Percentiles rank a stretch among this genome's conserved stretches.
Evolutionary conservation across 257 asterid species (phyloP).

Genomic region (Nicotiana otophora): DNA sequence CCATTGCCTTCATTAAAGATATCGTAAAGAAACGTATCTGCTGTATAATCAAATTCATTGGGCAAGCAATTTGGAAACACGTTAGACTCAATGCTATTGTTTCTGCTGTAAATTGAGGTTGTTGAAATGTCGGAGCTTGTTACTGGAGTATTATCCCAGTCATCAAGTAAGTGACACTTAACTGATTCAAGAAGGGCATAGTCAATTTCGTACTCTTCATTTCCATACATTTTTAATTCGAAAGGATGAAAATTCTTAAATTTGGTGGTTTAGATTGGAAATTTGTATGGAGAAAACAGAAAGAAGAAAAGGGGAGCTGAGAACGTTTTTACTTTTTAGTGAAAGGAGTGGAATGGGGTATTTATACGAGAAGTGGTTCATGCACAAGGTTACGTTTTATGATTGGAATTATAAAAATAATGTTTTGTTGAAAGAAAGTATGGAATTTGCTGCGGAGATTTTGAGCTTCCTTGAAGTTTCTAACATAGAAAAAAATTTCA

Average conservation of each 20-base stretch:
- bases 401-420: not conserved
- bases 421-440: not conserved
- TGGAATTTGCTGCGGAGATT: not conserved
- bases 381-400: not conserved
- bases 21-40: not conserved
- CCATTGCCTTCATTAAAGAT: not conserved
- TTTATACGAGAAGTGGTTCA: slow-evolving; percentile 7
- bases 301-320: not conserved
- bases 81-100: not conserved
- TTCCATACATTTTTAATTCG: not conserved
- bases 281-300: not conserved
- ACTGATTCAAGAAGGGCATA: slow-evolving; percentile 29
- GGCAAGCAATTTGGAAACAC: not conserved
- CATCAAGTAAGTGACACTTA: slow-evolving; percentile 23
- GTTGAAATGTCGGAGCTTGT: not conserved
- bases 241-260: not conserved
- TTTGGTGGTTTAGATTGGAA: not conserved
- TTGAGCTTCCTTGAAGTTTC: slow-evolving; percentile 3
- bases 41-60: not conserved
- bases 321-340: not conserved
- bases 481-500: not conserved
- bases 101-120: not conserved
- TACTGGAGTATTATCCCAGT: slow-evolving; percentile 7
- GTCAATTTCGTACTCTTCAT: slow-evolving; percentile 21
- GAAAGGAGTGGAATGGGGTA: not conserved